phyloP scores from a whole-genome alignment of 164 flowering plant genomes.

The Annona cherimola region DNA sequence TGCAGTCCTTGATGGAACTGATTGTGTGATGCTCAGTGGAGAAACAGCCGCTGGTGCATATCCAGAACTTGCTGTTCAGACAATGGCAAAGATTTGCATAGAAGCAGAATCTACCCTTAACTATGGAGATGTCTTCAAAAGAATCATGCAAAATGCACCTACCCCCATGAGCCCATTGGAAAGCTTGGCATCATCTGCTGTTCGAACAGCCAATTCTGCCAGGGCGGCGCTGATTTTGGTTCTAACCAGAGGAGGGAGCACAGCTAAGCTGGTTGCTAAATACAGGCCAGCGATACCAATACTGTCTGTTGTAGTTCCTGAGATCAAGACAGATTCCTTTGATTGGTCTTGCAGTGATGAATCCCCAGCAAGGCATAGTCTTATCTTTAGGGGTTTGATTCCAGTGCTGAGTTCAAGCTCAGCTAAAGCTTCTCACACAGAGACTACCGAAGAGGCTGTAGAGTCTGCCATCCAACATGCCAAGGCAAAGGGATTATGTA shows the following conservation, averaged over 20 bases:
- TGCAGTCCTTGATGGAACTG: conserved; percentile 78
- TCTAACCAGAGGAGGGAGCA: conserved; percentile 76
- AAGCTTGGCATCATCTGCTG: conserved; percentile 79
- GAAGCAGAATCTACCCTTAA: conserved; percentile 84
- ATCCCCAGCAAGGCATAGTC: conserved; percentile 86
- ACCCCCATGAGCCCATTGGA: conserved; percentile 94
- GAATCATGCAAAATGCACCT: conserved; percentile 60
- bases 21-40: conserved; percentile 90
- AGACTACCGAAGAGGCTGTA: conserved; percentile 73
- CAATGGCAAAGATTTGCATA: conserved; percentile 80
- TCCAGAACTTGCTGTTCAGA: conserved; percentile 75
- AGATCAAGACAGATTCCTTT: conserved; percentile 66
- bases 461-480: conserved; percentile 63
- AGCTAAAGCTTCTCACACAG: conserved; percentile 66
- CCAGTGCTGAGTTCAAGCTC: conserved; percentile 73
- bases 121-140: conserved; percentile 67
- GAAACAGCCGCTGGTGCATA: conserved; percentile 95
- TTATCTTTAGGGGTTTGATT: conserved; percentile 66
- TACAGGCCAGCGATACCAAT: conserved; percentile 83
- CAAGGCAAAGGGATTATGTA: conserved; percentile 57
- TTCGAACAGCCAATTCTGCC: conserved; percentile 63
- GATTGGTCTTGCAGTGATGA: conserved; percentile 82
- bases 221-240: conserved; percentile 69
- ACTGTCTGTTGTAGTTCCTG: conserved; percentile 80
- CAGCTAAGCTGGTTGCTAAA: conserved; percentile 84